Percentiles rank a stretch among this genome's conserved stretches.
Evolutionary conservation across 305 asterid genomes (phyloP).

Genomic region (Nicotiana rustica): DNA sequence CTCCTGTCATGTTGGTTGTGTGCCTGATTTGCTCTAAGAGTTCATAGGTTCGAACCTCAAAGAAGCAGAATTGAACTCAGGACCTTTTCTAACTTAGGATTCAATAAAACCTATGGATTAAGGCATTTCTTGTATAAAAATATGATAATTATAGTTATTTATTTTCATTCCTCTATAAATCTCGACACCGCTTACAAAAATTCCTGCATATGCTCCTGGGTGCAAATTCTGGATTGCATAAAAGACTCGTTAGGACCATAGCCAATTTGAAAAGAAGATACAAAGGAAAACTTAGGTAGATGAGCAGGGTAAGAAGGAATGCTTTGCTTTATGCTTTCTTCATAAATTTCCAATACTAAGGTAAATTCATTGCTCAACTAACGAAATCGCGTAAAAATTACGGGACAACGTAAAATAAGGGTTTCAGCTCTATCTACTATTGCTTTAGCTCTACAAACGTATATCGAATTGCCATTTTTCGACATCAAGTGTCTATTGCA

Average conservation of each 20-base stretch:
- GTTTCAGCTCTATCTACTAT: neutral
- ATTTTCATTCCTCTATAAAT: too few relatives aligned
- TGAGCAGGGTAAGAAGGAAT: neutral
- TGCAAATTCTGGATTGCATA: neutral
- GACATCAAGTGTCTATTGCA: neutral
- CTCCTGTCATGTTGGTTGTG: too few relatives aligned
- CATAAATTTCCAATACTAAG: neutral
- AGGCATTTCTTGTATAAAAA: too few relatives aligned
- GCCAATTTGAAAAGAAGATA: neutral
- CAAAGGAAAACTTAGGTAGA: neutral
- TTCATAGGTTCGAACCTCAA: too few relatives aligned
- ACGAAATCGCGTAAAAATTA: neutral
- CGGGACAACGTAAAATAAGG: neutral
- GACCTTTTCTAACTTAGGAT: too few relatives aligned
- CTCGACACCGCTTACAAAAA: too few relatives aligned
- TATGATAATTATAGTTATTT: too few relatives aligned
- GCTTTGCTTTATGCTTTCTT: neutral
- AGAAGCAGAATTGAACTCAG: too few relatives aligned
- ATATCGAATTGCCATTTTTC: neutral
- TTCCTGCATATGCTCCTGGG: too few relatives aligned
- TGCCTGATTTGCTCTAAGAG: too few relatives aligned
- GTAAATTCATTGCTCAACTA: neutral
- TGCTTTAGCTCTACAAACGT: neutral
- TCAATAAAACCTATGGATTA: too few relatives aligned
- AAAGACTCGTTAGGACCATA: constrained; percentile 9